Conservation (phyloP, 257 asterid genomes). For the Plantago elongata region DNA sequence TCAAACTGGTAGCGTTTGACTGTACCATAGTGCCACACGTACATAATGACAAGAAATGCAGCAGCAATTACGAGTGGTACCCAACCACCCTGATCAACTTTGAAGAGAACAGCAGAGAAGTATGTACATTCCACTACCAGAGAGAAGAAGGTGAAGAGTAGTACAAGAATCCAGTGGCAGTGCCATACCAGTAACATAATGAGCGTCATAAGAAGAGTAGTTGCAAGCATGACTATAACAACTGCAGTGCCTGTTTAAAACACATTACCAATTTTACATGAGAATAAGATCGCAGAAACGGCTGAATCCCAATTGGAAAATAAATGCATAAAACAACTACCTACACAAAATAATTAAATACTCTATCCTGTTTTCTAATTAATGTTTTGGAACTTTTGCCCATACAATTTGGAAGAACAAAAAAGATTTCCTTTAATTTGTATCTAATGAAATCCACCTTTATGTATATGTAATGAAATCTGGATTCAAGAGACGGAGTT, state of each 20-base stretch:
- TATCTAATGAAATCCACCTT: too few species aligned
- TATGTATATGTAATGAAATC: too few species aligned
- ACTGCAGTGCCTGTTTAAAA: constrained; percentile 81
- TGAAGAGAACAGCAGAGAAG: constrained; percentile 79
- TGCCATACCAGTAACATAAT: constrained; percentile 93
- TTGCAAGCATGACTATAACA: constrained; percentile 87
- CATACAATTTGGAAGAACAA: too few species aligned
- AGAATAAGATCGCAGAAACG: not conserved
- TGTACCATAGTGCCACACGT: constrained; percentile 87
- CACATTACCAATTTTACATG: not conserved
- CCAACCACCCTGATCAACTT: constrained; percentile 97
- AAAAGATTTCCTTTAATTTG: too few species aligned
- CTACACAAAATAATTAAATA: too few species aligned
- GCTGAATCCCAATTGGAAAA: not conserved
- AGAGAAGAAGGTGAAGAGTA: constrained; percentile 67
- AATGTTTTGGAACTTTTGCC: too few species aligned
- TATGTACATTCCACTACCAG: constrained; percentile 73
- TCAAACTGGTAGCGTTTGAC: constrained; percentile 85
- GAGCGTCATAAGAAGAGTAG: constrained; percentile 85
- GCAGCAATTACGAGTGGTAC: constrained; percentile 93
- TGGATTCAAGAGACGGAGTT: too few species aligned
- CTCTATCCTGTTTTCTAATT: too few species aligned
- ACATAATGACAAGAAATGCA: constrained; percentile 79
- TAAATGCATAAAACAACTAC: too few species aligned
- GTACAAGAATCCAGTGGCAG: constrained; percentile 84